phyloP scores from a whole-genome alignment of 805 yeast species.

The Lipomyces sp. region DNA sequence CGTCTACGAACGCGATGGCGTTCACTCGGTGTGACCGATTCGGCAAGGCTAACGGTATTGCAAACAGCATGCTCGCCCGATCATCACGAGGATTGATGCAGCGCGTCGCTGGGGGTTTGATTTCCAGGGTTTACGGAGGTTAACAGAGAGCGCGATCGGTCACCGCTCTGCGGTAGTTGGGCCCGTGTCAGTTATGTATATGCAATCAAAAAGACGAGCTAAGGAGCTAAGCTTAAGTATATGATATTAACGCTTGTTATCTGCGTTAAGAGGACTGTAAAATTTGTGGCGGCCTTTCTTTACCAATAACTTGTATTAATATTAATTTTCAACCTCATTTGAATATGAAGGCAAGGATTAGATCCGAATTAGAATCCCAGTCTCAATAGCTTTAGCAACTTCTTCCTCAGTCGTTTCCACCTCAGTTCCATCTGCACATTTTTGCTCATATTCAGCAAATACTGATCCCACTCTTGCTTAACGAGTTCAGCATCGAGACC shows the following conservation, averaged over 20 bases:
- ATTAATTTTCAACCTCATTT: not conserved
- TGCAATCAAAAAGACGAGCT: not conserved
- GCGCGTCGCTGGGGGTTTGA: slow-evolving; percentile 49
- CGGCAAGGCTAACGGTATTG: slow-evolving; percentile 76
- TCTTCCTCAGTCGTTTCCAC: slow-evolving; percentile 3
- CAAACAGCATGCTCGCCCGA: slow-evolving; percentile 62
- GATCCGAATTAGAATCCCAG: not conserved
- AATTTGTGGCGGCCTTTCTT: not conserved
- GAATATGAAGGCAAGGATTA: not conserved
- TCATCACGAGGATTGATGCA: slow-evolving; percentile 52
- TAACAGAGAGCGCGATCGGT: not conserved
- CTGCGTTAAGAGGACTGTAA: not conserved
- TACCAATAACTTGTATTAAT: slow-evolving; percentile 1
- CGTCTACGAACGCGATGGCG: slow-evolving; percentile 83
- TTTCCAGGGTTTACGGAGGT: slow-evolving; percentile 31
- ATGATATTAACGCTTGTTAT: not conserved
- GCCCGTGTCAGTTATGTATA: not conserved
- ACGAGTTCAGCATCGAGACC: slow-evolving; percentile 16
- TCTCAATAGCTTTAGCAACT: not conserved
- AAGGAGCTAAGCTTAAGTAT: not conserved
- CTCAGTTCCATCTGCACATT: slow-evolving; percentile 9
- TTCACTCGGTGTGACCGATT: slow-evolving; percentile 92
- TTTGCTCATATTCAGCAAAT: slow-evolving; percentile 5
- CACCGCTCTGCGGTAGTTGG: not conserved
- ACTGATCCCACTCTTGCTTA: slow-evolving; percentile 20